Percentiles rank a stretch among this genome's conserved stretches.
These are phyloP conservation scores for Coniophora puteana DNA, from an alignment of 1,284 basidiomycete species.

Conservation along the genomic window DNA sequence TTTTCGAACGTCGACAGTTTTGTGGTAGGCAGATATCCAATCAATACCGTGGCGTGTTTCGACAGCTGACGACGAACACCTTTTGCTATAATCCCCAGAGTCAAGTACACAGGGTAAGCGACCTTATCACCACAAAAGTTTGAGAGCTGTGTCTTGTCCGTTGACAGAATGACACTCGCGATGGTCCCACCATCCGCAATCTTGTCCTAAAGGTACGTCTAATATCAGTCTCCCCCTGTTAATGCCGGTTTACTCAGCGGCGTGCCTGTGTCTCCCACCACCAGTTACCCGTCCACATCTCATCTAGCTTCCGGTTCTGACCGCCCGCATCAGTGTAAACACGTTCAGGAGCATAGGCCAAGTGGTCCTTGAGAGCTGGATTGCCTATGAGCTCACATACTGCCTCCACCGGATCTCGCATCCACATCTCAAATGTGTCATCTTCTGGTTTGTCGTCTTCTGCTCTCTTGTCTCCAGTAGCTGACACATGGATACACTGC, in stretches of 20 bases:
- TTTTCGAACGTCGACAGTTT: constrained; percentile 13
- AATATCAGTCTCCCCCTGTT: constrained; percentile 21
- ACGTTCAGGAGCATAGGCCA: constrained; percentile 18
- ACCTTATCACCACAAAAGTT: constrained; percentile 30
- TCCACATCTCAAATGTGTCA: constrained; percentile 28
- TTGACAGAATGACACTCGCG: constrained; percentile 32
- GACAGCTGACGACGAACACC: constrained; percentile 11
- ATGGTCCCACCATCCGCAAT: constrained; percentile 28
- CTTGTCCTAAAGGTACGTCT: constrained; percentile 13
- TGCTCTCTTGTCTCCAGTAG: constrained; percentile 14
- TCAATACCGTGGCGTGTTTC: constrained; percentile 15
- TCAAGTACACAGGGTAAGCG: constrained; percentile 36
- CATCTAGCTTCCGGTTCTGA: constrained; percentile 7
- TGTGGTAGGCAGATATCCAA: constrained; percentile 23
- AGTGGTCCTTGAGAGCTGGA: constrained; percentile 8
- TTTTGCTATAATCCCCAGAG: constrained; percentile 33
- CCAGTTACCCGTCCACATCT: constrained; percentile 28
- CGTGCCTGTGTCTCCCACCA: constrained; percentile 29
- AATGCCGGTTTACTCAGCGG: no score
- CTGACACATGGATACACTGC: constrained; percentile 14
- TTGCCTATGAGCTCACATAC: constrained; percentile 27
- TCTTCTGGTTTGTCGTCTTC: not conserved
- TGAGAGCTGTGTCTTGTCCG: no score
- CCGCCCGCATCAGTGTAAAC: constrained; percentile 10
- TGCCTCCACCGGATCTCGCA: constrained; percentile 25